Evolutionary conservation across 768 basidiomycete species (phyloP).

Genomic region (Rhizopogon vesiculosus): DNA sequence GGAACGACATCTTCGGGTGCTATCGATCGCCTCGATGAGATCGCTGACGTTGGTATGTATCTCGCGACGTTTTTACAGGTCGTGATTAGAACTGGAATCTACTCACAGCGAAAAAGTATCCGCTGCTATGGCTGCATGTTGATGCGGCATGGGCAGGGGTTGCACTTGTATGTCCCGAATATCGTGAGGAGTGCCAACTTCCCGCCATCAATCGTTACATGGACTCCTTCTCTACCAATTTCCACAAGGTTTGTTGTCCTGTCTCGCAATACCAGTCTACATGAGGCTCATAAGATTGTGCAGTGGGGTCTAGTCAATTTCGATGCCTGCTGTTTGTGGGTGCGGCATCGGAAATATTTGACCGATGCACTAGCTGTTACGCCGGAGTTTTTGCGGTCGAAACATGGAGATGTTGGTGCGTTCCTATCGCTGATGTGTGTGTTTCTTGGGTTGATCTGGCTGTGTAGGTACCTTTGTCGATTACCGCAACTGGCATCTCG

Average conservation of each 20-base stretch:
- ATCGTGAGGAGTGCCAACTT: slow-evolving; percentile 55
- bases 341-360: slow-evolving; percentile 68
- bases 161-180: slow-evolving; percentile 76
- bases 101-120: slow-evolving; percentile 49
- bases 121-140: slow-evolving; percentile 79
- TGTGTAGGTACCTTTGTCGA: slow-evolving; percentile 72
- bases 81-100: background rate
- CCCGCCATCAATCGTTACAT: slow-evolving; percentile 71
- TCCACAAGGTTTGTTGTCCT: slow-evolving; percentile 73
- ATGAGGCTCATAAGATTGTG: background rate
- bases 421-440: background rate
- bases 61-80: background rate
- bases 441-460: background rate
- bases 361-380: slow-evolving; percentile 85
- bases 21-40: slow-evolving; percentile 72
- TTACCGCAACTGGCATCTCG: slow-evolving; percentile 82
- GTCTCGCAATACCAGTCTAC: background rate
- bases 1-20: slow-evolving; percentile 92
- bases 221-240: slow-evolving; percentile 83
- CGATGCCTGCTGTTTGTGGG: slow-evolving; percentile 77
- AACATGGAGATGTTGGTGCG: slow-evolving; percentile 70
- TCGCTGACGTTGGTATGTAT: slow-evolving; percentile 60
- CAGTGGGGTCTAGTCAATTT: slow-evolving; percentile 94
- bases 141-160: slow-evolving; percentile 93
- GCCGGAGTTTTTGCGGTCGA: slow-evolving; percentile 76